Evolutionary conservation across 2,329 filamentous ascomycete genomes (phyloP), one percentile per base, ranked within the genome.

Genomic region (Mycogone perniciosa): DNA sequence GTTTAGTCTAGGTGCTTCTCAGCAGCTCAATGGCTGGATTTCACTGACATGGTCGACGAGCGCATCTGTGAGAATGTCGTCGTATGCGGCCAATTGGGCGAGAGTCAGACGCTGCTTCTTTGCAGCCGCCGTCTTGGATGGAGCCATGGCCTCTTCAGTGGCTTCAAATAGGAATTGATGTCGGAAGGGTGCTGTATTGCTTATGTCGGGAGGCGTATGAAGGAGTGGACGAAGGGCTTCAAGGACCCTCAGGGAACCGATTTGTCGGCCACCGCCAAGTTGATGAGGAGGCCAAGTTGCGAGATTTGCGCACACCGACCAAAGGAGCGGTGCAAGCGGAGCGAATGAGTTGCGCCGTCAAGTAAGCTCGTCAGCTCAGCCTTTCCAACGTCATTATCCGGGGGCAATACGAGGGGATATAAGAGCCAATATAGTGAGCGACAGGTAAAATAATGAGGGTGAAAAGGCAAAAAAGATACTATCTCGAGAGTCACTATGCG

Each of bases 11-110:
- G 11, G 6, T 30, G 35, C 30, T 8, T 31, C 10, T n/a, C 41
- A 5, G n/a, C n/a, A 13, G 13, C n/a, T 30, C 13, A 20, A n/a
- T 44, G 34, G 20, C 42, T 6, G 41, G 45, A 53, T 53, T 44
- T 34, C 33, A 79, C 87, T 71, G 79, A 96, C 92, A 73, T 92
- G 89, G 71, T 99, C 93, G 54, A 99, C 85, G 48, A 99, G 82
- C 59, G 89, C 88, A 78, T 99, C 93, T 6, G 93, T 99, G 56
- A 95, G 76, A 57, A 97, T 85, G 70, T 99, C 93, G 72, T 99
- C 93, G 74, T 97, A 97, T 45, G 86, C 86, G 31, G 90, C 86
- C 62, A 99, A 75, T 75, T 95, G 91, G 54, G 85, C 84, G 60
- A 97, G 76, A 6, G 90, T 96, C 61, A 99, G 77, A 55, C 83